Percentiles rank a stretch among this genome's conserved stretches.
phyloP scores from a whole-genome alignment of 1,284 basidiomycete genomes.

The Austroboletus niveus region DNA sequence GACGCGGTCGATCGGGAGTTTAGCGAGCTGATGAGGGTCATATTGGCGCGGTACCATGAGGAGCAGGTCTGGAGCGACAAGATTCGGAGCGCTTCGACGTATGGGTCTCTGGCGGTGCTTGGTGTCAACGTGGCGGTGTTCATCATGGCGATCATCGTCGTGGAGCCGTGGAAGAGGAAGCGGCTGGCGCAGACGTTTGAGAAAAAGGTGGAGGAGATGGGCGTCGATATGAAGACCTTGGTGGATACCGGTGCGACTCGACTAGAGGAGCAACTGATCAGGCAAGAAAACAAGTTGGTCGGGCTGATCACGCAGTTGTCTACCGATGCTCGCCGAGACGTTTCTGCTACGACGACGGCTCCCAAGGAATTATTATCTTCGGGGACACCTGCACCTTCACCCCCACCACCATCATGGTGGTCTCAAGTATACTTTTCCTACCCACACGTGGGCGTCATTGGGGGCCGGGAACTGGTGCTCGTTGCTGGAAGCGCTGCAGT shows the following conservation, averaged over 20 bases:
- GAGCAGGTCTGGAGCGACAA: constrained; percentile 98
- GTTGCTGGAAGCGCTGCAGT: constrained; percentile 28
- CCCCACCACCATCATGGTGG: constrained; percentile 8
- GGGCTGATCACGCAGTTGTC: constrained; percentile 29
- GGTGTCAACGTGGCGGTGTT: constrained; percentile 88
- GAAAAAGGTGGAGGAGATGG: constrained; percentile 76
- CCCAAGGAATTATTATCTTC: constrained; percentile 6
- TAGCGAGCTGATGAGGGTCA: constrained; percentile 79
- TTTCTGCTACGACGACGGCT: neutral
- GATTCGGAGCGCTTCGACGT: constrained; percentile 89
- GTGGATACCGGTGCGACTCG: constrained; percentile 48
- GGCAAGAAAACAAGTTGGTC: constrained; percentile 44
- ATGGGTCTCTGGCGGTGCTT: constrained; percentile 81
- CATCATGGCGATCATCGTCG: constrained; percentile 79
- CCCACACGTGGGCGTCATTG: constrained; percentile 8
- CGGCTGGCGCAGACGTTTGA: constrained; percentile 85
- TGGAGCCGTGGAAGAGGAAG: constrained; percentile 92
- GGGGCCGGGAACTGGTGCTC: constrained; percentile 25
- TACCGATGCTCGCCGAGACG: constrained; percentile 4
- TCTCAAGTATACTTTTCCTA: constrained; percentile 8
- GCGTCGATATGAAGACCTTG: constrained; percentile 49
- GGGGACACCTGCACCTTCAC: neutral
- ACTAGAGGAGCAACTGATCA: constrained; percentile 49
- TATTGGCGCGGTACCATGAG: constrained; percentile 90
- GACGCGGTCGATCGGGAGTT: constrained; percentile 82